Percentiles rank a stretch among this genome's conserved stretches.
Evolutionary conservation across 768 basidiomycete genomes (phyloP).

Genomic region (Boletus barrowsii): DNA sequence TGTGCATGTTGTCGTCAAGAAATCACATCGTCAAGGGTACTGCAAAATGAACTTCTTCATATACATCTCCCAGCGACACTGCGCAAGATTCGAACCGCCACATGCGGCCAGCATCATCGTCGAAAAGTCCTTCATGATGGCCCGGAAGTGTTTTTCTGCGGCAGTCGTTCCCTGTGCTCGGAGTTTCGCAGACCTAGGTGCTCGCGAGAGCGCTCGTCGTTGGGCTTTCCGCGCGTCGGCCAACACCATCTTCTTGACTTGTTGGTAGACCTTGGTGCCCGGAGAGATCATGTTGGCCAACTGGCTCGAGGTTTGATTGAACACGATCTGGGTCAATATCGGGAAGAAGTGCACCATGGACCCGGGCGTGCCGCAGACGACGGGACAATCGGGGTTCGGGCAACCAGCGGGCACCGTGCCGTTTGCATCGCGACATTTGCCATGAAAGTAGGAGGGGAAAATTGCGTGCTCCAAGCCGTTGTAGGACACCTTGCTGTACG

Average conservation of each 20-base stretch:
- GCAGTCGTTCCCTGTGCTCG: conserved; percentile 21
- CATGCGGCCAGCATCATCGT: conserved; percentile 40
- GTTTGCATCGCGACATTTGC: conserved; percentile 58
- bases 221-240: conserved; percentile 28
- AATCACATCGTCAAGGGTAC: conserved; percentile 47
- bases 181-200: conserved; percentile 7
- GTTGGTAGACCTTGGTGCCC: conserved; percentile 39
- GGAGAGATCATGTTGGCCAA: conserved; percentile 37
- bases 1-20: neutral
- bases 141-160: conserved; percentile 22
- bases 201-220: conserved; percentile 9
- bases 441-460: conserved; percentile 72
- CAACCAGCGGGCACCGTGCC: conserved; percentile 65
- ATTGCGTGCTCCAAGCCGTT: conserved; percentile 50
- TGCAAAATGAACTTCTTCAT: conserved; percentile 64
- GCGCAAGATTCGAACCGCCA: conserved; percentile 42
- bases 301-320: conserved; percentile 37
- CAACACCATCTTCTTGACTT: conserved; percentile 42
- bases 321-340: conserved; percentile 47
- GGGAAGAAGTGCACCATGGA: conserved; percentile 69
- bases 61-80: conserved; percentile 57
- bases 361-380: conserved; percentile 80
- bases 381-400: conserved; percentile 75
- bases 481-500: conserved; percentile 46
- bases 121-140: conserved; percentile 34